Evolutionary conservation across 2,329 filamentous ascomycete genomes (phyloP).

Genomic region (Endothia cerciana): DNA sequence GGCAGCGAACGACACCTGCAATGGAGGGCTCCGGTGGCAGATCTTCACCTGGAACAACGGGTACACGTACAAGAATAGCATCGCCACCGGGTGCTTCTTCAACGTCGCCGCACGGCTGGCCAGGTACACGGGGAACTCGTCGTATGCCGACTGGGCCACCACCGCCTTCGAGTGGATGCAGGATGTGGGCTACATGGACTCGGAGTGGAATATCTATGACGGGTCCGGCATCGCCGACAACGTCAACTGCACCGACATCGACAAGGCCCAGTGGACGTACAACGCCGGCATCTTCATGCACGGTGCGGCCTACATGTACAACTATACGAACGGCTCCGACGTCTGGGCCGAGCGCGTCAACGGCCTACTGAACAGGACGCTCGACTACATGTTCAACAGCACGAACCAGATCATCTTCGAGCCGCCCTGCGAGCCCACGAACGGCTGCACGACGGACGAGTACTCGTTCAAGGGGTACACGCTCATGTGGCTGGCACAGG

Average conservation of each 20-base stretch:
- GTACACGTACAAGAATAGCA: slow-evolving; percentile 74
- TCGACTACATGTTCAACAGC: slow-evolving; percentile 55
- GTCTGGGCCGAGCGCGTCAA: slow-evolving; percentile 60
- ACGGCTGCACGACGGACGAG: slow-evolving; percentile 71
- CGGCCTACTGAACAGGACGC: slow-evolving; percentile 56
- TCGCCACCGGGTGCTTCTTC: slow-evolving; percentile 65
- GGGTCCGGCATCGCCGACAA: slow-evolving; percentile 57
- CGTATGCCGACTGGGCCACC: slow-evolving; percentile 62
- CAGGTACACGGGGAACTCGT: slow-evolving; percentile 66
- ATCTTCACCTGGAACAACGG: slow-evolving; percentile 75
- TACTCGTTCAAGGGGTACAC: slow-evolving; percentile 73
- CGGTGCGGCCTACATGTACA: slow-evolving; percentile 71
- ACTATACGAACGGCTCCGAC: slow-evolving; percentile 56
- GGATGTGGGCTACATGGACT: slow-evolving; percentile 57
- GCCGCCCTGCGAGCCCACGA: slow-evolving; percentile 62
- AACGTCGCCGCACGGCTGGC: slow-evolving; percentile 68
- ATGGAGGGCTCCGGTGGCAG: slow-evolving; percentile 77
- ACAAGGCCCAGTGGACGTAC: slow-evolving; percentile 67
- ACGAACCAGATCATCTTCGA: slow-evolving; percentile 67
- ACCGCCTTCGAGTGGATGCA: slow-evolving; percentile 63
- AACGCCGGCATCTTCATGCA: slow-evolving; percentile 65
- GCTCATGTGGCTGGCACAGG: slow-evolving; percentile 65
- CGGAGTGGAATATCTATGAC: slow-evolving; percentile 63
- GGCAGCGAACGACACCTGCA: slow-evolving; percentile 63
- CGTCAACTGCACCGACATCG: slow-evolving; percentile 59